phyloP scores from a whole-genome alignment of 2,329 filamentous ascomycete genomes.

The Venturia oleaginea region DNA sequence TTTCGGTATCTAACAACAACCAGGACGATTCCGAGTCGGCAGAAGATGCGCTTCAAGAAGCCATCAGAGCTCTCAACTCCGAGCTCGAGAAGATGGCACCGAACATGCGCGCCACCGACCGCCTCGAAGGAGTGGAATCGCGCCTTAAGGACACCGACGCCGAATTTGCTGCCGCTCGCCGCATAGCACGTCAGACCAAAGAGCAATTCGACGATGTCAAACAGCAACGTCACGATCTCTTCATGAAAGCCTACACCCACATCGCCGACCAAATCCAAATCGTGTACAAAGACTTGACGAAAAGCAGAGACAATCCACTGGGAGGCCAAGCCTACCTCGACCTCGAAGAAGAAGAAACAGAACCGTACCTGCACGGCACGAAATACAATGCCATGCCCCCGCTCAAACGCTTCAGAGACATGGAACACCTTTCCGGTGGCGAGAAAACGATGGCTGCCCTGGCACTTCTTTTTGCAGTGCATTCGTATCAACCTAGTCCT shows the following conservation, averaged over 20 bases:
- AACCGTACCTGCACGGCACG: slow-evolving; percentile 89
- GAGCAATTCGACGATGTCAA: slow-evolving; percentile 79
- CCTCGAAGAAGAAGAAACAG: slow-evolving; percentile 81
- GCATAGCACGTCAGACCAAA: slow-evolving; percentile 62
- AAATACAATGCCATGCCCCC: slow-evolving; percentile 99
- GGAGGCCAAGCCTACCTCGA: slow-evolving; percentile 79
- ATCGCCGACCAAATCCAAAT: slow-evolving; percentile 90
- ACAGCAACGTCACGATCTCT: slow-evolving; percentile 74
- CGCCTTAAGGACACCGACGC: slow-evolving; percentile 76
- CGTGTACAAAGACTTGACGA: slow-evolving; percentile 92
- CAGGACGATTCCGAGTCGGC: slow-evolving; percentile 54
- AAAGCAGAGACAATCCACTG: slow-evolving; percentile 83
- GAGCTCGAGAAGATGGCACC: slow-evolving; percentile 92
- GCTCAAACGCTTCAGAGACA: slow-evolving; percentile 95
- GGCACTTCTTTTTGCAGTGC: slow-evolving; percentile 92
- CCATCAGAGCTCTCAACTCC: slow-evolving; percentile 61
- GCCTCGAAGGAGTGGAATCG: slow-evolving; percentile 74
- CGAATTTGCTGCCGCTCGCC: slow-evolving; percentile 79
- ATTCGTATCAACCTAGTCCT: slow-evolving; percentile 88
- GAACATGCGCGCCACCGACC: slow-evolving; percentile 92
- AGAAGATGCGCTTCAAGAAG: slow-evolving; percentile 69
- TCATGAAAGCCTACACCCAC: slow-evolving; percentile 90
- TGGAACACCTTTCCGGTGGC: slow-evolving; percentile 94
- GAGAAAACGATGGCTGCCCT: slow-evolving; percentile 98
- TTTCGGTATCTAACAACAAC: not conserved